These are phyloP conservation scores for Grosmannia penicillata DNA, from an alignment of 2,329 filamentous ascomycete genomes.

Conservation along the genomic window DNA sequence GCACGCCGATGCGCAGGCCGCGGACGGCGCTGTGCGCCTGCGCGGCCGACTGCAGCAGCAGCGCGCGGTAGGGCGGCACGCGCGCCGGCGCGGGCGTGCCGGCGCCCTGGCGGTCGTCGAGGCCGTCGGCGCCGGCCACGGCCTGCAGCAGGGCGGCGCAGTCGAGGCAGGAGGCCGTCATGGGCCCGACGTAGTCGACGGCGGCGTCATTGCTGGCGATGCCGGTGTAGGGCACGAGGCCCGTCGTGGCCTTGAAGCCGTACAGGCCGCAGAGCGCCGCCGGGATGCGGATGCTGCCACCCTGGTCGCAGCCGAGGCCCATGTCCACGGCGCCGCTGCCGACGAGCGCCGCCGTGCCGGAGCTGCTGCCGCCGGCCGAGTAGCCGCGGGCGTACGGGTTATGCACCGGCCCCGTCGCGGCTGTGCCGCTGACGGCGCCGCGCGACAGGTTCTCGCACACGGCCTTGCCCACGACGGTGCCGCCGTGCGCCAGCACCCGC, in stretches of 20 bases:
- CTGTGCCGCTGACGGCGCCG: slow-evolving; percentile 24
- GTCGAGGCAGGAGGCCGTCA: slow-evolving; percentile 15
- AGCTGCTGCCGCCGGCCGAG: slow-evolving; percentile 31
- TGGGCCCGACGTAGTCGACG: slow-evolving; percentile 18
- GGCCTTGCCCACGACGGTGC: slow-evolving; percentile 24
- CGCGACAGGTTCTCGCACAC: slow-evolving; percentile 32
- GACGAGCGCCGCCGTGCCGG: slow-evolving; percentile 27
- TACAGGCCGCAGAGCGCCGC: slow-evolving; percentile 16
- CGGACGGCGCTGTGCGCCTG: slow-evolving; percentile 8
- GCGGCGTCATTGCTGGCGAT: slow-evolving; percentile 16
- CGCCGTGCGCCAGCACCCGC: slow-evolving; percentile 25
- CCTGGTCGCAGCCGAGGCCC: slow-evolving; percentile 20
- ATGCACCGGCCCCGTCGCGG: slow-evolving; percentile 29
- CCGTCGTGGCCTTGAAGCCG: slow-evolving; percentile 19
- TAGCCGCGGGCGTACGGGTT: slow-evolving; percentile 30
- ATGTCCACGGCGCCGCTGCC: slow-evolving; percentile 17
- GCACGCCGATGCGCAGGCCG: slow-evolving; percentile 17
- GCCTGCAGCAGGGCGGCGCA: slow-evolving; percentile 17
- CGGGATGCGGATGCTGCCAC: slow-evolving; percentile 19
- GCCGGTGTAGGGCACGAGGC: slow-evolving; percentile 20
- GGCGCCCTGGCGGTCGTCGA: slow-evolving; percentile 18
- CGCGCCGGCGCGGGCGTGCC: slow-evolving; percentile 10
- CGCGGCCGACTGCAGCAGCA: slow-evolving; percentile 1
- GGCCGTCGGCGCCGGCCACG: slow-evolving; percentile 17
- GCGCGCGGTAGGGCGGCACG: slow-evolving; percentile 8